Percentiles rank a stretch among this genome's conserved stretches.
Conservation (phyloP, 148 eudicot genomes). For the Heliosperma pusillum region DNA sequence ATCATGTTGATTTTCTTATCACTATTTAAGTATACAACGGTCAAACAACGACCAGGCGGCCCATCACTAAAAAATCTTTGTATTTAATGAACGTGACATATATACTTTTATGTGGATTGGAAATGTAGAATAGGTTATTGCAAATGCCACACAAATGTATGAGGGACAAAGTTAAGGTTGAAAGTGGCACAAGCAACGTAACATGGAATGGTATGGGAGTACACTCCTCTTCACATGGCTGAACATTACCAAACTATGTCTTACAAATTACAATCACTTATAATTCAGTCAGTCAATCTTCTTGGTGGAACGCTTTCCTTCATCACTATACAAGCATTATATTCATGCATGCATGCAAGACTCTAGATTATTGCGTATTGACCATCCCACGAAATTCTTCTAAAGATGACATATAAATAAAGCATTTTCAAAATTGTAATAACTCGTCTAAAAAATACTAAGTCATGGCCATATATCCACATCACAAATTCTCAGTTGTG, state of each 20-base stretch:
- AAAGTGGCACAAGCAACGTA: background rate
- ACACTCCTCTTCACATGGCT: conserved; percentile 29
- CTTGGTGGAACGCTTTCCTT: no score
- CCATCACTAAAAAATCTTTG: background rate
- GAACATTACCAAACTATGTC: background rate
- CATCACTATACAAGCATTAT: background rate
- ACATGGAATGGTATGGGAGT: conserved; percentile 22
- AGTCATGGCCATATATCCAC: no score
- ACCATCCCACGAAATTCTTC: no score
- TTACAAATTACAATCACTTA: background rate
- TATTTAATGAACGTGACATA: background rate
- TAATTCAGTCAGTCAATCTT: background rate
- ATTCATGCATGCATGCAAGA: conserved; percentile 8
- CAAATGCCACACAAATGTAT: conserved; percentile 12
- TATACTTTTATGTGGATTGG: background rate
- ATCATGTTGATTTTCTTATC: no score
- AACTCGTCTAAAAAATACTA: no score
- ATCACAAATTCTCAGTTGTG: no score
- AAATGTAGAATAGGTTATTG: background rate
- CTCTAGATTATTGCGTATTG: background rate
- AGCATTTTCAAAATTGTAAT: no score
- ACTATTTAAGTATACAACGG: background rate
- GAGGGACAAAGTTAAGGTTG: conserved; percentile 1
- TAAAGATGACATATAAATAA: no score
- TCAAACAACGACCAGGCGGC: background rate